phyloP scores from a whole-genome alignment of 345 rosid genomes.

The Euphorbia tirucalli region DNA sequence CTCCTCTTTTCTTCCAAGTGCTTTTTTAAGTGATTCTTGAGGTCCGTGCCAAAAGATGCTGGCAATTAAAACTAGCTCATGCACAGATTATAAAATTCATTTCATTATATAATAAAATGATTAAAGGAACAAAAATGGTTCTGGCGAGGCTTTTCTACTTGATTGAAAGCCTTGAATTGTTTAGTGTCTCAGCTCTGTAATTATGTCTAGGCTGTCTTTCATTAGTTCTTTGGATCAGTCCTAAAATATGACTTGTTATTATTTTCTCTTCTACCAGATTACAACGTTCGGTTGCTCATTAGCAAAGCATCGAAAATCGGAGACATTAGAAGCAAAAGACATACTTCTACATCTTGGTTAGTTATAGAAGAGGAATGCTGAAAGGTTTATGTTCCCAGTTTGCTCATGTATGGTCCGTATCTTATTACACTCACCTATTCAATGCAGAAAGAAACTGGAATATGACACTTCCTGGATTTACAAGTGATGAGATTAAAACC shows the following conservation, averaged over 20 bases:
- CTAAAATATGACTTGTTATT: not conserved
- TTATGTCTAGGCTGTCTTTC: not conserved
- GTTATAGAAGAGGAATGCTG: conserved; percentile 30
- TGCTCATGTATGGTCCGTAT: conserved; percentile 11
- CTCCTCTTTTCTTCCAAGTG: not conserved
- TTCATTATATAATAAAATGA: not conserved
- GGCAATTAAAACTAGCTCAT: not conserved
- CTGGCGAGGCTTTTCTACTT: not conserved
- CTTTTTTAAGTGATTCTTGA: not conserved
- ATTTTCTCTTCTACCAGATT: conserved; percentile 44
- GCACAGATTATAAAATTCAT: not conserved
- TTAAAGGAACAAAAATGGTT: not conserved
- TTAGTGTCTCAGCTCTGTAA: not conserved
- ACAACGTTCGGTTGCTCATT: conserved; percentile 93
- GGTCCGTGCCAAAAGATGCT: not conserved
- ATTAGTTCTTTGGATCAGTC: not conserved
- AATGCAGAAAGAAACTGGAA: conserved; percentile 87
- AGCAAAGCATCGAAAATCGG: conserved; percentile 95
- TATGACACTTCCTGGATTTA: conserved; percentile 83
- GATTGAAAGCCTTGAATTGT: not conserved
- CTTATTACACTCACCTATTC: conserved; percentile 19
- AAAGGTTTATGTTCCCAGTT: conserved; percentile 1
- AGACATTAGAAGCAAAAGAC: conserved; percentile 91
- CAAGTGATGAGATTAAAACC: conserved; percentile 85
- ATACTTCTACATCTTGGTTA: conserved; percentile 91